Evolutionary conservation across 345 rosid genomes (phyloP).

Genomic region (Brassica juncea): DNA sequence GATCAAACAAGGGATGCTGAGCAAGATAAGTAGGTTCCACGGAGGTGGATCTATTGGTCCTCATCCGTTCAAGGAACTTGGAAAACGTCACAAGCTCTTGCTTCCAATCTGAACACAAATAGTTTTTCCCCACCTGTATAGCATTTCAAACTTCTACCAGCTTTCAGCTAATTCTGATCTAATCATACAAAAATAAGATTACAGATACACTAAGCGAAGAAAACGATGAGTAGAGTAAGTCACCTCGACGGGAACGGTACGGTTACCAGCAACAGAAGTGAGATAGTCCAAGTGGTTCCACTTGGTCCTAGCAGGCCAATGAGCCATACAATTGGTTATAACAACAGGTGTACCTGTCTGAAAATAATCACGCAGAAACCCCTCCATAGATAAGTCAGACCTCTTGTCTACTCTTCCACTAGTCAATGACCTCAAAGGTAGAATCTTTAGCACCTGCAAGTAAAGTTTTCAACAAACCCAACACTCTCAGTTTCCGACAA

Average conservation of each 20-base stretch:
- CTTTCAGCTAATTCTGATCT: constrained; percentile 44
- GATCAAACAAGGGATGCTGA: constrained; percentile 94
- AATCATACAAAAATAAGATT: too few relatives aligned
- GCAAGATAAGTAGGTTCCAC: constrained; percentile 79
- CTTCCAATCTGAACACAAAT: constrained; percentile 90
- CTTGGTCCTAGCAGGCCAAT: constrained; percentile 90
- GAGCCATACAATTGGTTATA: constrained; percentile 82
- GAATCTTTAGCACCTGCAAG: constrained; percentile 22
- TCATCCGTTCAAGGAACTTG: constrained; percentile 82
- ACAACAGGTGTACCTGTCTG: constrained; percentile 74
- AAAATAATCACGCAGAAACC: constrained; percentile 70
- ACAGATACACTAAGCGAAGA: too few relatives aligned
- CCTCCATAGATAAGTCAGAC: constrained; percentile 77
- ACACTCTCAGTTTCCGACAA: background rate
- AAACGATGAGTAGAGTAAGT: constrained; percentile 33
- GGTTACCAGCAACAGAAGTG: constrained; percentile 71
- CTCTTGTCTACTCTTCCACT: constrained; percentile 68
- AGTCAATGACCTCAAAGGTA: constrained; percentile 70
- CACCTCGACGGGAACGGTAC: constrained; percentile 99
- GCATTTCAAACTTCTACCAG: constrained; percentile 62
- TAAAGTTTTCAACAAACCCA: constrained; percentile 9
- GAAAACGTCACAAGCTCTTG: constrained; percentile 95
- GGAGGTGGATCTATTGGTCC: constrained; percentile 48
- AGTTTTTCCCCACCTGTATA: constrained; percentile 91
- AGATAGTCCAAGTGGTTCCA: constrained; percentile 91